Conservation (phyloP, 495 filamentous ascomycete genomes). For the Hyphodiscus hymeniophilus region DNA sequence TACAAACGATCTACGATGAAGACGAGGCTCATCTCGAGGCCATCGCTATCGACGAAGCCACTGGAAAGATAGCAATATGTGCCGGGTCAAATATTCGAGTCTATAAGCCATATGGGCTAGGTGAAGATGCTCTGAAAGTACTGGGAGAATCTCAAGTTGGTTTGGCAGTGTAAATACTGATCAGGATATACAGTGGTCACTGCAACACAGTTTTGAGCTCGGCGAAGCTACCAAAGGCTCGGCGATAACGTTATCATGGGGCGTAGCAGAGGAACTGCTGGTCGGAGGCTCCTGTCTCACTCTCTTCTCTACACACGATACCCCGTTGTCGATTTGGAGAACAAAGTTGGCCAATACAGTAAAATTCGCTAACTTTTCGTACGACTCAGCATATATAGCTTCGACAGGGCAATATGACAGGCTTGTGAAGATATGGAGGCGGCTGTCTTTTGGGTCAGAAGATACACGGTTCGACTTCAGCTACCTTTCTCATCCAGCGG, state of each 20-base stretch:
- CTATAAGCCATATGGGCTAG: conserved; percentile 68
- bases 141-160: background rate
- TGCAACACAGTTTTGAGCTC: conserved; percentile 28
- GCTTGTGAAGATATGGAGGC: conserved; percentile 86
- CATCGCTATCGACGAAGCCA: conserved; percentile 66
- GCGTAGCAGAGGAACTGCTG: conserved; percentile 71
- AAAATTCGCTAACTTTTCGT: conserved; percentile 73
- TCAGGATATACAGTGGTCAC: conserved; percentile 50
- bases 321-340: conserved; percentile 57
- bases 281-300: conserved; percentile 62
- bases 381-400: conserved; percentile 77
- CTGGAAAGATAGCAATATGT: conserved; percentile 79
- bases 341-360: conserved; percentile 61
- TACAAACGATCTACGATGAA: conserved; percentile 89
- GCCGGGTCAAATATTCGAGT: conserved; percentile 58
- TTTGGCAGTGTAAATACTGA: background rate
- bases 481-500: conserved; percentile 76
- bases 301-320: conserved; percentile 55
- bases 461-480: conserved; percentile 84
- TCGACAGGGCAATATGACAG: conserved; percentile 73
- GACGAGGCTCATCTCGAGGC: conserved; percentile 62
- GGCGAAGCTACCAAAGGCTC: conserved; percentile 28
- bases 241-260: conserved; percentile 74
- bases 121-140: conserved; percentile 63
- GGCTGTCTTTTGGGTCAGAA: conserved; percentile 74